Evolutionary conservation across 306 rosid genomes (phyloP), one percentile per base, ranked within the genome.

Genomic region (Heteromeles arbutifolia): DNA sequence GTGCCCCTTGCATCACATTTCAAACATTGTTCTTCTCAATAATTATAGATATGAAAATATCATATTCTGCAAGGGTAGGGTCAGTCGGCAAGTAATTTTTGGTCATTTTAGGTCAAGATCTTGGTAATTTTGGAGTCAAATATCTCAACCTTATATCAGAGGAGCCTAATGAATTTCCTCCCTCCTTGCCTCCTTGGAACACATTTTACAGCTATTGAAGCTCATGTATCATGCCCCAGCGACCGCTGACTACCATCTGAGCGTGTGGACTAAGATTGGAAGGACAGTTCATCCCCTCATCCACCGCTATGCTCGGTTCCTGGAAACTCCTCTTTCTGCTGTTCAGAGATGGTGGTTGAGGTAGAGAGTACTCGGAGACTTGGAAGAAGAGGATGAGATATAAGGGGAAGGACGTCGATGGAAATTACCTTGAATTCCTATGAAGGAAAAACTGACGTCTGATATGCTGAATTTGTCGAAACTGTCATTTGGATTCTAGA

Each of bases 311-410:
- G 85, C 93, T 8, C 96, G 96, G 0, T 86, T 90, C 80, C 81
- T 94, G 70, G 88, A 83, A 28, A 80, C 96, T 32, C 96, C 96
- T 2, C 21, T 94, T 82, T 80, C 96, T 48, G 88, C 96, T 25
- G 82, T 84, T 26, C 96, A 94, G 78, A 86, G 95, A 77, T 94
- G 98, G 98, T 92, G 96, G 98, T 79, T 94, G 79, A 86, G 98
- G 84, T 90, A 88, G 90, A 88, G 26, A 50, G 2, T 3, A 26
- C 39, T 10, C 15, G 32, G 73, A 73, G 52, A 26, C 43, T 34
- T 19, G 70, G 74, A 61, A 45, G 78, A 62, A n/a, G 74, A 4
- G 12, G 31, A 69, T 10, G 63, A 52, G 50, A 24, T 9, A 7
- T 6, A 4, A 39, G 28, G 24, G 25, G 12, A 37, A 12, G 65